These are phyloP conservation scores for Penicillium subrubescens DNA, from an alignment of 495 filamentous ascomycete species.

Conservation along the genomic window DNA sequence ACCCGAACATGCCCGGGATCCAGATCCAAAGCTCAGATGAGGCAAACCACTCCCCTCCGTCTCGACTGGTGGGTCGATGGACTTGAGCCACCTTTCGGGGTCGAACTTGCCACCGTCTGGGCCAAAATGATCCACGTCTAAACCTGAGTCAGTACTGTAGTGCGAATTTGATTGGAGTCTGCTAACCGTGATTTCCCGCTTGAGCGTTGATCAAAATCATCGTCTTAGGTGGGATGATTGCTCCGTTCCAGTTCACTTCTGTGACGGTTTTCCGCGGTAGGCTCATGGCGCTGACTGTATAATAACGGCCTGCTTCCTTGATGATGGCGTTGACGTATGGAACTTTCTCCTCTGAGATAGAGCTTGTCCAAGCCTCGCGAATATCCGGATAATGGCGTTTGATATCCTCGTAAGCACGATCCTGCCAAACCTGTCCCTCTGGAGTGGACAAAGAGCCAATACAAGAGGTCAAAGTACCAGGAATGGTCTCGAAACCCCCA, in stretches of 20 bases:
- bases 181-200: constrained; percentile 58
- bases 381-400: constrained; percentile 49
- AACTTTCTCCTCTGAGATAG: constrained; percentile 49
- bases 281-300: constrained; percentile 57
- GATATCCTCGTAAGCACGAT: constrained; percentile 57
- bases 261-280: constrained; percentile 53
- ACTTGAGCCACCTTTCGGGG: constrained; percentile 54
- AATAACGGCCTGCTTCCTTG: constrained; percentile 58
- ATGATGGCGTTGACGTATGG: constrained; percentile 53
- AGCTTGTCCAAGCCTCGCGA: constrained; percentile 50
- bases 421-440: constrained; percentile 52
- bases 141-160: background rate
- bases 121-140: constrained; percentile 56
- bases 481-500: constrained; percentile 56
- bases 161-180: background rate
- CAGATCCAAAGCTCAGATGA: constrained; percentile 57
- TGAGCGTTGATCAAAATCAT: constrained; percentile 62
- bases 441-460: constrained; percentile 51
- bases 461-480: constrained; percentile 48
- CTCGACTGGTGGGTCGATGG: constrained; percentile 39
- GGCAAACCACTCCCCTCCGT: constrained; percentile 35
- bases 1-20: constrained; percentile 55
- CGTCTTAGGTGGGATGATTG: constrained; percentile 55
- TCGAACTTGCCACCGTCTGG: constrained; percentile 51
- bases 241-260: constrained; percentile 57